phyloP scores from a whole-genome alignment of 208 protist species.

The Leishmania gerbilli region DNA sequence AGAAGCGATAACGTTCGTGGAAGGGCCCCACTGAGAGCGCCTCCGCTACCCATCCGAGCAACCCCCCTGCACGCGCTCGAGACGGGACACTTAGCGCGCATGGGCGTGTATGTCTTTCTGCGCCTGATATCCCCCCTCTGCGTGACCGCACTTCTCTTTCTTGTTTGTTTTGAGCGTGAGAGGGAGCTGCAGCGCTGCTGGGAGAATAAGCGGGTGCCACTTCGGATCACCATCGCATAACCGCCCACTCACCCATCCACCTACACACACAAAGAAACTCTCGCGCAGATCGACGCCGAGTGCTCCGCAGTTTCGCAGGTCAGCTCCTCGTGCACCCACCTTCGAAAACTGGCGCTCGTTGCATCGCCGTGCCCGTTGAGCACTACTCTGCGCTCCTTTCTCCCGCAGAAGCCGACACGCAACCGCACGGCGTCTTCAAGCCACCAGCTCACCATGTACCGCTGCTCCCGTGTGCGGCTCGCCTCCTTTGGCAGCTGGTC shows the following conservation, averaged over 20 bases:
- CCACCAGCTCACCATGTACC: constrained; percentile 13
- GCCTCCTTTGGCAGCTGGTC: constrained; percentile 21
- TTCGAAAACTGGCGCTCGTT: neutral
- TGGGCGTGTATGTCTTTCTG: neutral
- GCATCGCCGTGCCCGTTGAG: neutral
- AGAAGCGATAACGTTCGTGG: neutral
- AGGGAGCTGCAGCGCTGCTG: neutral
- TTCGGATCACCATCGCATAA: neutral
- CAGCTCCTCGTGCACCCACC: neutral
- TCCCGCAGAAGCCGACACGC: neutral
- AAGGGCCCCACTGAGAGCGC: neutral
- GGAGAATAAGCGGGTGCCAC: neutral
- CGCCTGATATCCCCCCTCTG: neutral
- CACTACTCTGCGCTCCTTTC: neutral
- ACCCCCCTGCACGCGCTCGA: neutral
- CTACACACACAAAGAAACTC: neutral
- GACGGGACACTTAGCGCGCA: neutral
- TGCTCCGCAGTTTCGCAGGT: neutral
- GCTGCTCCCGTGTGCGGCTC: constrained; percentile 4
- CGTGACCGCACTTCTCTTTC: neutral
- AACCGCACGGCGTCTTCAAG: neutral
- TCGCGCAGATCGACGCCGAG: neutral
- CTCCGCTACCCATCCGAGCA: neutral
- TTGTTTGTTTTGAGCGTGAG: neutral
- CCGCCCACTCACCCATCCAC: neutral